Base-by-base conservation (phyloP, 1,284 basidiomycete species). In the Malassezia arunalokei region DNA sequence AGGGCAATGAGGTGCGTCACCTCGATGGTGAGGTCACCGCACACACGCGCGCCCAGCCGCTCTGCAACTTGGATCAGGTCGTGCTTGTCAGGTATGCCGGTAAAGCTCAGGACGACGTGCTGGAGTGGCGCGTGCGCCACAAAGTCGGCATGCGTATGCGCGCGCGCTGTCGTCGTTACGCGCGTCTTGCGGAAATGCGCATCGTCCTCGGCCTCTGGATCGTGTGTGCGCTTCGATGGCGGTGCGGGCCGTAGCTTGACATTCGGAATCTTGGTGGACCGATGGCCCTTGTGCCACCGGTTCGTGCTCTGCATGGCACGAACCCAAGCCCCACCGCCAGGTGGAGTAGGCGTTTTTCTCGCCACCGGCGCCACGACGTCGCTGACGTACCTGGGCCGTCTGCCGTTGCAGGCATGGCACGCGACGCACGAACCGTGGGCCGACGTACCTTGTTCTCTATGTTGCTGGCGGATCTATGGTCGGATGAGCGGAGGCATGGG, bases 1-100 rank as follows among this genome's bases (percentile, higher is more conserved):
- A 75, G 76, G 1, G 86, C 84, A 41, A 89, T 76, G 33, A 89
- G 78, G 73, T 89, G 86, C 0, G 86, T 88, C 28, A 86, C 83
- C 46, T 78, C 78, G 68, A 86, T 84, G 0, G 85, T 87, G 49
- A 89, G 81, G 50, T 84, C 82, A 17, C 74, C 78, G 8, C 79
- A 76, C 40, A 79, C 77, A 27, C 76, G 75, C 12, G 85, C 86
- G 12, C 86, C 87, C 7, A 88, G 80, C 65, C 85, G 82, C 28
- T 81, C 71, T 1, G 84, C 86, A 64, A 83, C 79, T 54, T 82
- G 82, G 65, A 85, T 84, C 30, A 88, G 56, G 3, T 79, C 77
- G 1, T 79, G 77, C 35, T 66, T 66, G 73, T 87, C 85, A 38
- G 74, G 60, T 12, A 83, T 77, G 2, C 85, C 84, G 0, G 84